phyloP scores from a whole-genome alignment of 345 rosid species.

The Linum trigynum region DNA sequence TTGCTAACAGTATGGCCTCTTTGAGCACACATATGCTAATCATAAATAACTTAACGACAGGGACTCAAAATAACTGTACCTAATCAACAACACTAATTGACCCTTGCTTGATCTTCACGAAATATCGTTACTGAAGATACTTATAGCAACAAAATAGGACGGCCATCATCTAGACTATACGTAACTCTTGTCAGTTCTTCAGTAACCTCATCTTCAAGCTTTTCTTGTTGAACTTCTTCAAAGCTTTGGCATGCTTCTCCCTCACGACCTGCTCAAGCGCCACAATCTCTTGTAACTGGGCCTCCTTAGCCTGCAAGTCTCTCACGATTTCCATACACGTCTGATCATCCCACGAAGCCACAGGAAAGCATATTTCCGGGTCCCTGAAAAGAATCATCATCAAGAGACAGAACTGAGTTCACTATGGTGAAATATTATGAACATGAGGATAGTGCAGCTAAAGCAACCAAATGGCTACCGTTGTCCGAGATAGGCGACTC shows the following conservation, averaged over 20 bases:
- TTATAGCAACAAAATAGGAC: too few species aligned
- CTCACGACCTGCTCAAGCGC: not conserved
- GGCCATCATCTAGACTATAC: too few species aligned
- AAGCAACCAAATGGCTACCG: constrained; percentile 24
- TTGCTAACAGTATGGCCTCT: too few species aligned
- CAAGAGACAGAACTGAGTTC: not conserved
- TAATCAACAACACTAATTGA: too few species aligned
- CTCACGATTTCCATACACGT: not conserved
- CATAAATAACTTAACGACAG: too few species aligned
- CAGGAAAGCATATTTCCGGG: constrained; percentile 37
- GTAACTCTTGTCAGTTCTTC: not conserved
- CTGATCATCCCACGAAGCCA: not conserved
- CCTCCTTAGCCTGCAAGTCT: constrained; percentile 6
- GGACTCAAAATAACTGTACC: too few species aligned
- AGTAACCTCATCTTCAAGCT: not conserved
- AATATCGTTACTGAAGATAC: too few species aligned
- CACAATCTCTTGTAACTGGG: not conserved
- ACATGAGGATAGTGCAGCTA: not conserved
- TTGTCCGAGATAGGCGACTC: constrained; percentile 30
- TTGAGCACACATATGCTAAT: too few species aligned
- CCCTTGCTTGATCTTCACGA: too few species aligned
- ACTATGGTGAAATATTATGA: not conserved
- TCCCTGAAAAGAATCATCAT: constrained; percentile 16
- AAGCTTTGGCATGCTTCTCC: not conserved
- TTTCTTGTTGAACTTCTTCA: constrained; percentile 10